Conservation (phyloP, 768 basidiomycete genomes). For the Russula compacta region DNA sequence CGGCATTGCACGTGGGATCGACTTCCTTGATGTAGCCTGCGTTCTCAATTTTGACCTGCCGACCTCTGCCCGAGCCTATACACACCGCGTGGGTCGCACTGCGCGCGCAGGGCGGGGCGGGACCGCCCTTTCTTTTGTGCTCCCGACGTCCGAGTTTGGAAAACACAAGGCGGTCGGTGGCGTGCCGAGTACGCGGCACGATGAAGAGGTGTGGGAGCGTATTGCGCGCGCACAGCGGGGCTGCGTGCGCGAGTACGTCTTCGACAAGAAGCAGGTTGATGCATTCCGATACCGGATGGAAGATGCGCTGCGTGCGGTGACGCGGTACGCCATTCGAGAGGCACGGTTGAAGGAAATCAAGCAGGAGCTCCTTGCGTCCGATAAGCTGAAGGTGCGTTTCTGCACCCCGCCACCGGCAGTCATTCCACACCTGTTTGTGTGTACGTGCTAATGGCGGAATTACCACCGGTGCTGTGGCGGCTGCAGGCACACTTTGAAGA, state of each 20-base stretch:
- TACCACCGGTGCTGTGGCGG: background rate
- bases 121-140: constrained; percentile 83
- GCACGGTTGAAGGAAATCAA: constrained; percentile 92
- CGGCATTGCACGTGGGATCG: constrained; percentile 90
- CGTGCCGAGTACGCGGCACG: constrained; percentile 58
- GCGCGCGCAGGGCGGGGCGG: constrained; percentile 93
- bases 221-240: constrained; percentile 71
- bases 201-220: constrained; percentile 67
- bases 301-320: constrained; percentile 85
- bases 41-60: constrained; percentile 99
- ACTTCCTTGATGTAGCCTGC: constrained; percentile 94
- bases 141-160: constrained; percentile 58
- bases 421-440: background rate
- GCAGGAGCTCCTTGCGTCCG: constrained; percentile 86
- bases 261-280: constrained; percentile 94
- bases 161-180: constrained; percentile 66
- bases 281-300: constrained; percentile 98
- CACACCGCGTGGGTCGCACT: constrained; percentile 92
- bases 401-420: background rate
- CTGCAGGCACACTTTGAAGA: constrained; percentile 93
- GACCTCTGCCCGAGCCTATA: constrained; percentile 75
- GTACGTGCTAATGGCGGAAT: background rate
- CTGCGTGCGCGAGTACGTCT: constrained; percentile 78
- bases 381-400: constrained; percentile 80
- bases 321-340: constrained; percentile 77